Conservation (phyloP, 441 rosid genomes). For the Croton laevigatus region DNA sequence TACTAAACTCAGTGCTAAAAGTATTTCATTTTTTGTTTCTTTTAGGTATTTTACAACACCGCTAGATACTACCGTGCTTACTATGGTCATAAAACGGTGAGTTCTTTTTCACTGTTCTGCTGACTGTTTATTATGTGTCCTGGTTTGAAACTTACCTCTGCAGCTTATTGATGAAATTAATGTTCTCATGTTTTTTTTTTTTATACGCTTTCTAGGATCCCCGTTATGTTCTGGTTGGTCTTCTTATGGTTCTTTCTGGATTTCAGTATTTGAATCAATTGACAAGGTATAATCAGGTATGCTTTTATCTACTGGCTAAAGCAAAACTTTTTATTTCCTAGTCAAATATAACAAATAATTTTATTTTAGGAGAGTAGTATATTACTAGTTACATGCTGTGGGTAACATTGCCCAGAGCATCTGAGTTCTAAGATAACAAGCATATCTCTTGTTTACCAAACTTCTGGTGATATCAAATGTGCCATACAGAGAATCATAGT, state of each 20-base stretch:
- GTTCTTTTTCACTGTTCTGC: constrained; percentile 20
- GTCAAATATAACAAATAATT: background rate
- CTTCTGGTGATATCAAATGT: background rate
- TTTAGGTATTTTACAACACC: constrained; percentile 82
- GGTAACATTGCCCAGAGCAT: background rate
- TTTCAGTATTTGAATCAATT: constrained; percentile 78
- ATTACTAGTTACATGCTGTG: background rate
- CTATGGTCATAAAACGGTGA: constrained; percentile 92
- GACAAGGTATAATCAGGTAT: constrained; percentile 90
- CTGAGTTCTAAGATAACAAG: background rate
- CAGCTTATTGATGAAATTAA: constrained; percentile 2
- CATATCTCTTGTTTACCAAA: background rate
- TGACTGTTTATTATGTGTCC: constrained; percentile 1
- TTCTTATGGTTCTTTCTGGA: constrained; percentile 72
- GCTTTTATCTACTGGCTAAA: background rate
- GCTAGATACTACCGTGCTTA: constrained; percentile 87
- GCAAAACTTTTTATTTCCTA: background rate
- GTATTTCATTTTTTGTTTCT: constrained; percentile 1
- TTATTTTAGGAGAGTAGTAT: background rate
- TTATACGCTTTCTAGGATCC: constrained; percentile 57
- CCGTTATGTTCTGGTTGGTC: constrained; percentile 82
- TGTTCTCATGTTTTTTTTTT: constrained; percentile 9
- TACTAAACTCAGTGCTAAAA: background rate
- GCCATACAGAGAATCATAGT: too few relatives aligned
- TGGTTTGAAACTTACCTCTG: constrained; percentile 11